Evolutionary conservation across 2,329 filamentous ascomycete genomes (phyloP).

Genomic region (Phaeosphaeriaceae sp.): DNA sequence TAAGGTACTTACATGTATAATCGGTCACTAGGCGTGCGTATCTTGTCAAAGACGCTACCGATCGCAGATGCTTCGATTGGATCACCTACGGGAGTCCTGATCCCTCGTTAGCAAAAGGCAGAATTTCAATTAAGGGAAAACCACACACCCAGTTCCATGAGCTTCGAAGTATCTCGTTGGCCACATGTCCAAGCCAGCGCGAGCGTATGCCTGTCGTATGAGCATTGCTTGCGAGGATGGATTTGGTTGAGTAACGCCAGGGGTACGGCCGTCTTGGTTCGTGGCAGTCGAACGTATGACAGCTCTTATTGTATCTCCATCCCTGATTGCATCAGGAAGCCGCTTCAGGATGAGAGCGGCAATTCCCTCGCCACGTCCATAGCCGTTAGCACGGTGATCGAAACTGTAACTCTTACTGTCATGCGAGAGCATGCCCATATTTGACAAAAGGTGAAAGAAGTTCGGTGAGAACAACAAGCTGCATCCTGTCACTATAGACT

Average conservation of each 20-base stretch:
- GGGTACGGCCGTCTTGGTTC: slow-evolving; percentile 59
- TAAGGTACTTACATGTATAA: slow-evolving; percentile 33
- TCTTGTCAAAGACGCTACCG: slow-evolving; percentile 4
- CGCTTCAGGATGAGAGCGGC: slow-evolving; percentile 11
- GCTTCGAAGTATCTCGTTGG: slow-evolving; percentile 30
- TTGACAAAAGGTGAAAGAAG: background rate
- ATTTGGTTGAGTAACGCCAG: slow-evolving; percentile 48
- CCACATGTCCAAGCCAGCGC: slow-evolving; percentile 42
- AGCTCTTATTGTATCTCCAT: slow-evolving; percentile 59
- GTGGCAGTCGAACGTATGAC: slow-evolving; percentile 49
- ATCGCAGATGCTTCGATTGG: slow-evolving; percentile 21
- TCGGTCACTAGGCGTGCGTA: slow-evolving; percentile 49
- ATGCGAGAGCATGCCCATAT: slow-evolving; percentile 14
- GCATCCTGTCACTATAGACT: background rate
- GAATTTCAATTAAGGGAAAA: too few relatives aligned
- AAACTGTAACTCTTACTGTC: slow-evolving; percentile 32
- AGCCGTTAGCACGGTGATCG: slow-evolving; percentile 30
- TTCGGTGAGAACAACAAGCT: background rate
- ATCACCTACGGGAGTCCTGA: slow-evolving; percentile 59
- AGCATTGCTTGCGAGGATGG: slow-evolving; percentile 43
- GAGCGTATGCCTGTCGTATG: slow-evolving; percentile 45
- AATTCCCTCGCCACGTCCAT: slow-evolving; percentile 34
- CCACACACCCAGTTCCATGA: slow-evolving; percentile 10
- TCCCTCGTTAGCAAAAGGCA: too few relatives aligned
- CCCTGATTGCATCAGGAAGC: slow-evolving; percentile 56